These are phyloP conservation scores for Candida sphagnicola DNA, from an alignment of 805 yeast genomes.

Conservation along the genomic window DNA sequence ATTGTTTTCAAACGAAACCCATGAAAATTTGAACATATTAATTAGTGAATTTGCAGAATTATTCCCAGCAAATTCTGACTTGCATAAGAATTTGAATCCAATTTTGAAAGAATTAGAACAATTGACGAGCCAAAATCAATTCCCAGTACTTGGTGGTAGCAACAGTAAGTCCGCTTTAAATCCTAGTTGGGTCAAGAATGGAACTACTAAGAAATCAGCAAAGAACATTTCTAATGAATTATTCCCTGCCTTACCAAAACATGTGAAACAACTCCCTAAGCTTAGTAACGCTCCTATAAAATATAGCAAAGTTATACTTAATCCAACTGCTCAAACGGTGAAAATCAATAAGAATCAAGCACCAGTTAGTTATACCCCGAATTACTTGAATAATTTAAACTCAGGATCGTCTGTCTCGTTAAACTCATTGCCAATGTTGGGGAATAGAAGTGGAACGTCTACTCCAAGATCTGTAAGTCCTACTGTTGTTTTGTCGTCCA, in stretches of 20 bases:
- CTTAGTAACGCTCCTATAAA: conserved; percentile 24
- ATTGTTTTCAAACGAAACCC: conserved; percentile 40
- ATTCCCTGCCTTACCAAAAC: conserved; percentile 33
- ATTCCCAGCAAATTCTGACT: conserved; percentile 43
- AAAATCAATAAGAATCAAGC: conserved; percentile 14
- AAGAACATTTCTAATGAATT: conserved; percentile 14
- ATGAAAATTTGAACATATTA: conserved; percentile 53
- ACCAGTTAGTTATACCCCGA: conserved; percentile 23
- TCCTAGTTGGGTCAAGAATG: conserved; percentile 8
- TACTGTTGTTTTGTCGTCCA: conserved; percentile 23
- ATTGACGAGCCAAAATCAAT: conserved; percentile 31
- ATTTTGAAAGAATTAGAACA: conserved; percentile 18
- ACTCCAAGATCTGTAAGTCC: conserved; percentile 2
- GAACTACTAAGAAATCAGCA: conserved; percentile 5
- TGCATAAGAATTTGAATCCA: conserved; percentile 31
- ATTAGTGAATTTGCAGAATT: conserved; percentile 59
- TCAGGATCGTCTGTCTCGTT: conserved; percentile 11
- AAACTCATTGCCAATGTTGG: conserved; percentile 26
- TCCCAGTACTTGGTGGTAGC: conserved; percentile 45
- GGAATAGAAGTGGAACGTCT: conserved; percentile 8
- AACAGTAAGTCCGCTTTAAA: conserved; percentile 8
- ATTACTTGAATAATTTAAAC: conserved; percentile 23
- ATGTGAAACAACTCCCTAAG: conserved; percentile 15
- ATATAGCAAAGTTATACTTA: conserved; percentile 30
- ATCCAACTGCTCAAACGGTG: conserved; percentile 8